phyloP scores from a whole-genome alignment of 176 grass and related monocot species.

The Puccinellia tenuiflora region DNA sequence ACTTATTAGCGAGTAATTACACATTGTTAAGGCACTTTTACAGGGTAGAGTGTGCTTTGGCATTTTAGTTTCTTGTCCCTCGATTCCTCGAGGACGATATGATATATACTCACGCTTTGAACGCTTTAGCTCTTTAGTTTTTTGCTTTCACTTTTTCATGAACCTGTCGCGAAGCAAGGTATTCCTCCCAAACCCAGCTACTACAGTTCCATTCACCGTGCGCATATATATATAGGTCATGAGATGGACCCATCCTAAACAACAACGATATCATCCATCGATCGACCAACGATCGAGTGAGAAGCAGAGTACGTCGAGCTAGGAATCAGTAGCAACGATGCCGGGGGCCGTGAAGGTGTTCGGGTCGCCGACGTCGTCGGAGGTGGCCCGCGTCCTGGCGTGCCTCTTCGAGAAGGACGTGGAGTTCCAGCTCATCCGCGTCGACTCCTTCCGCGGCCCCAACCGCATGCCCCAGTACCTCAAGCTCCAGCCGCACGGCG shows the following conservation, averaged over 20 bases:
- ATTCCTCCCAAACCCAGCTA: background rate
- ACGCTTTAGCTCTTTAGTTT: slow-evolving; percentile 22
- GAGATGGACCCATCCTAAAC: background rate
- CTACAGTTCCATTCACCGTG: background rate
- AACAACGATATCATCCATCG: background rate
- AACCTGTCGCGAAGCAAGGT: slow-evolving; percentile 29
- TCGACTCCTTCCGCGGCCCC: slow-evolving; percentile 41
- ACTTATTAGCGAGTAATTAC: background rate
- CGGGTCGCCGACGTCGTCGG: slow-evolving; percentile 45
- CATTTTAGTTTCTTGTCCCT: background rate
- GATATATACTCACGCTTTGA: slow-evolving; percentile 22
- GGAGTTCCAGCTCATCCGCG: slow-evolving; percentile 68
- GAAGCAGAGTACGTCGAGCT: background rate
- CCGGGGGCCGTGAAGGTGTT: slow-evolving; percentile 52
- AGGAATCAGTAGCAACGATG: slow-evolving; percentile 7
- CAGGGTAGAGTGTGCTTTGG: background rate
- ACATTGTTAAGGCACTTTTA: background rate
- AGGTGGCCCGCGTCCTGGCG: slow-evolving; percentile 48
- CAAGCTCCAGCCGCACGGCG: slow-evolving; percentile 54
- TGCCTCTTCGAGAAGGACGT: slow-evolving; percentile 74
- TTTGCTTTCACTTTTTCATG: slow-evolving; percentile 32
- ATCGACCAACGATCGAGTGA: background rate
- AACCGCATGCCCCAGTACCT: slow-evolving; percentile 42
- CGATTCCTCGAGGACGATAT: slow-evolving; percentile 6
- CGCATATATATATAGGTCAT: slow-evolving; percentile 25